A percentile compares a stretch with the other conserved stretches of the same genome.
These are phyloP conservation scores for Apiospora malaysiana DNA, from an alignment of 2,329 filamentous ascomycete species.

Conservation along the genomic window DNA sequence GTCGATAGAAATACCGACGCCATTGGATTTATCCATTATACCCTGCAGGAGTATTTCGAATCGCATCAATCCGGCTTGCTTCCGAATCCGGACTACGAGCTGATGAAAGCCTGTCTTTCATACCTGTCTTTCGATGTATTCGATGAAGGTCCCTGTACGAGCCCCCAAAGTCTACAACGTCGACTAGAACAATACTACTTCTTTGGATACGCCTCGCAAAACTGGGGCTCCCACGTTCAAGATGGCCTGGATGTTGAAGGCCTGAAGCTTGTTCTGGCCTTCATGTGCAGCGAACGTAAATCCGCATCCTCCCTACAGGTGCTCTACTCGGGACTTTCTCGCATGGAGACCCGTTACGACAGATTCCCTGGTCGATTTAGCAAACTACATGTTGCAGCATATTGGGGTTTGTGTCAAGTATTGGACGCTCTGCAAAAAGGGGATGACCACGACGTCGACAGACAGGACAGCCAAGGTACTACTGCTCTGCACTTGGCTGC, in stretches of 20 bases:
- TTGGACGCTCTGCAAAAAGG: background rate
- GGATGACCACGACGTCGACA: background rate
- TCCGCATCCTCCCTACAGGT: background rate
- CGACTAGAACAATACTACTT: background rate
- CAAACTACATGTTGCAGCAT: background rate
- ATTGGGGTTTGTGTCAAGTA: background rate
- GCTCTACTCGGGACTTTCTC: background rate
- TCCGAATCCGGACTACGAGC: background rate
- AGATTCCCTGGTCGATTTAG: background rate
- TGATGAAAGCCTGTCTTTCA: background rate
- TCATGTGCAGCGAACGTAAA: background rate
- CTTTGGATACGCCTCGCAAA: background rate
- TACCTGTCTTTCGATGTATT: background rate
- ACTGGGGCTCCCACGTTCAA: background rate
- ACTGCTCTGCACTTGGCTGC: background rate
- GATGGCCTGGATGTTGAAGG: background rate
- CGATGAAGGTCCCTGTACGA: background rate
- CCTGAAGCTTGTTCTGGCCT: background rate
- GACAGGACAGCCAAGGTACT: background rate
- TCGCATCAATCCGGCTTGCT: background rate
- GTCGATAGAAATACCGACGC: background rate
- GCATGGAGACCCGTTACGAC: background rate
- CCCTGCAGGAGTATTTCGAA: background rate
- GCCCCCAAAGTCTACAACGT: background rate
- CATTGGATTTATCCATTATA: background rate